These are phyloP conservation scores for Trichoderma sp. DNA, from an alignment of 2,329 filamentous ascomycete genomes.

Conservation along the genomic window DNA sequence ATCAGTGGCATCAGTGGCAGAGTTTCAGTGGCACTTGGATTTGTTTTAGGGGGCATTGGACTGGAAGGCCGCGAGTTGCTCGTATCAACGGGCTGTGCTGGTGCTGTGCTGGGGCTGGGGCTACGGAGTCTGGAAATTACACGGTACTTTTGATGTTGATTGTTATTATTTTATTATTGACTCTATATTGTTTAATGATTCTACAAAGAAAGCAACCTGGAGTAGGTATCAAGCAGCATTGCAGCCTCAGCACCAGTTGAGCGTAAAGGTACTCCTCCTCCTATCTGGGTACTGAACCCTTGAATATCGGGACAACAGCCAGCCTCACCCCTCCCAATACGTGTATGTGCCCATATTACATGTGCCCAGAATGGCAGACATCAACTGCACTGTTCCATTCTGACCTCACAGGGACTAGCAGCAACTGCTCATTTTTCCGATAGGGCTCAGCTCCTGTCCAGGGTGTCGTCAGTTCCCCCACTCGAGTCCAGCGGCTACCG, in stretches of 20 bases:
- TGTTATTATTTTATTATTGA: background rate
- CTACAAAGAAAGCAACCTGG: background rate
- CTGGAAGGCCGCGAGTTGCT: no score
- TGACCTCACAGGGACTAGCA: background rate
- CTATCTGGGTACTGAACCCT: background rate
- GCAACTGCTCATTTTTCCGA: background rate
- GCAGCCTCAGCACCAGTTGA: no score
- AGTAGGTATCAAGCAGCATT: no score
- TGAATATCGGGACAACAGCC: background rate
- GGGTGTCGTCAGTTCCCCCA: background rate
- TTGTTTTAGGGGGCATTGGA: no score
- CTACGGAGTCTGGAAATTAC: no score
- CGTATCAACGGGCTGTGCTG: background rate
- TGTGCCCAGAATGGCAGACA: background rate
- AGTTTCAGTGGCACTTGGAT: background rate
- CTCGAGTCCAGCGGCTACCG: background rate
- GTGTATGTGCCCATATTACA: background rate
- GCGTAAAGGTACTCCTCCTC: no score
- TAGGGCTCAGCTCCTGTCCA: background rate
- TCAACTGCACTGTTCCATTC: background rate
- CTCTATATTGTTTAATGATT: background rate
- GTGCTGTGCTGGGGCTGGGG: no score
- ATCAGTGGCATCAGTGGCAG: background rate
- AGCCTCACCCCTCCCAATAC: background rate
- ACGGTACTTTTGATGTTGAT: background rate